A percentile compares a stretch with the other conserved stretches of the same genome.
These are phyloP conservation scores for Exophiala lecanii-corni DNA, from an alignment of 2,329 filamentous ascomycete species.

Conservation along the genomic window DNA sequence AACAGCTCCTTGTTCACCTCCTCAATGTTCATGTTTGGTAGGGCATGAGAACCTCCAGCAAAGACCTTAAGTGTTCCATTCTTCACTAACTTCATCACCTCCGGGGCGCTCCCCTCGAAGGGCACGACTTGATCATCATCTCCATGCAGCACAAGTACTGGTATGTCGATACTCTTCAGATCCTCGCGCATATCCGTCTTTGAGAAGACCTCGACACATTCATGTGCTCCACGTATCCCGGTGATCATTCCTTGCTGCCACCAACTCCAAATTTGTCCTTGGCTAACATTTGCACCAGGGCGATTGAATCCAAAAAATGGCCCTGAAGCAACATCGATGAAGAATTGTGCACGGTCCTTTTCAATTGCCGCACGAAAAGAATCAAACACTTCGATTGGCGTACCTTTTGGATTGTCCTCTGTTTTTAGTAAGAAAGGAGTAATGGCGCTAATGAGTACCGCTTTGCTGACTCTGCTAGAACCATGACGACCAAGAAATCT, in stretches of 20 bases:
- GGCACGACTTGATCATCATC: slow-evolving; percentile 42
- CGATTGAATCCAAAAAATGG: slow-evolving; percentile 37
- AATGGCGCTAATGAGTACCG: slow-evolving; percentile 37
- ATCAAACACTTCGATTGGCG: slow-evolving; percentile 36
- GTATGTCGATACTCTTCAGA: slow-evolving; percentile 37
- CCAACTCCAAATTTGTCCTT: slow-evolving; percentile 39
- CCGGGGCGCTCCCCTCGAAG: slow-evolving; percentile 30
- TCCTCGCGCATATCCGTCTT: slow-evolving; percentile 41
- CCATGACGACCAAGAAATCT: slow-evolving; percentile 35
- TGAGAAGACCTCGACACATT: slow-evolving; percentile 38
- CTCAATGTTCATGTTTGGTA: slow-evolving; percentile 35
- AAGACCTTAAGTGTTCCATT: slow-evolving; percentile 39
- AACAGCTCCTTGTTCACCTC: slow-evolving; percentile 37
- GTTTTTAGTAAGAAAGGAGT: slow-evolving; percentile 36
- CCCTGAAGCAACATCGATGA: slow-evolving; percentile 34
- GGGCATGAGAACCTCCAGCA: slow-evolving; percentile 36
- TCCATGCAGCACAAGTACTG: slow-evolving; percentile 37
- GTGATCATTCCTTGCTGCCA: slow-evolving; percentile 38
- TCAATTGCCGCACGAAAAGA: slow-evolving; percentile 35
- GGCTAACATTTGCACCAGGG: slow-evolving; percentile 27
- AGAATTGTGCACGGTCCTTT: slow-evolving; percentile 35
- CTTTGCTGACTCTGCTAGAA: slow-evolving; percentile 35
- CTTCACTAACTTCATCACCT: slow-evolving; percentile 34
- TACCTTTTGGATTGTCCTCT: slow-evolving; percentile 32
- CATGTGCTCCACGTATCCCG: slow-evolving; percentile 37